Conservation (phyloP, 2,329 filamentous ascomycete species). For the Trichoderma afroharzianum region DNA sequence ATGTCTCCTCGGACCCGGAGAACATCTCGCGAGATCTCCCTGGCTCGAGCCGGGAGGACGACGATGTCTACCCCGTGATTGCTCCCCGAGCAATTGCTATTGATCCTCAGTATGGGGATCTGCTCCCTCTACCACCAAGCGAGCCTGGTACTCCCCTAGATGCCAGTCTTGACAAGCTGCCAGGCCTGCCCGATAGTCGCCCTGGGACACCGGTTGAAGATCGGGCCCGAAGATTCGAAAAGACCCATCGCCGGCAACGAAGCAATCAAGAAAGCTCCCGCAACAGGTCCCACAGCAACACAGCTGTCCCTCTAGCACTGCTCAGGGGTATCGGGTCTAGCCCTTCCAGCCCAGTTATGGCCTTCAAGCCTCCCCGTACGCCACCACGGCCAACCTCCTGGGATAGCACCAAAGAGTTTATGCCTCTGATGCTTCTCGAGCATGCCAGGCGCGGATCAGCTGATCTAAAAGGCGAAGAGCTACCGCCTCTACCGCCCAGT, state of each 20-base stretch:
- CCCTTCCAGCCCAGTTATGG: slow-evolving; percentile 39
- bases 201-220: slow-evolving; percentile 54
- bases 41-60: slow-evolving; percentile 26
- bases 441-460: slow-evolving; percentile 43
- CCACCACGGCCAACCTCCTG: slow-evolving; percentile 55
- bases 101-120: slow-evolving; percentile 62
- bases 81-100: slow-evolving; percentile 57
- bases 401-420: slow-evolving; percentile 66
- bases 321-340: slow-evolving; percentile 47
- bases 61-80: slow-evolving; percentile 56
- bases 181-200: slow-evolving; percentile 57
- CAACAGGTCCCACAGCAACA: slow-evolving; percentile 50
- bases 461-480: slow-evolving; percentile 31
- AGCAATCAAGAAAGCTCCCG: slow-evolving; percentile 40
- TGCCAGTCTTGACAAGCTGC: slow-evolving; percentile 38
- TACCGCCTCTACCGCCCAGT: slow-evolving; percentile 50
- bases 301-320: slow-evolving; percentile 56
- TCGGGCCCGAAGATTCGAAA: slow-evolving; percentile 38
- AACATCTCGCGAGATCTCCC: slow-evolving; percentile 26
- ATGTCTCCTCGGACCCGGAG: slow-evolving; percentile 40
- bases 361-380: slow-evolving; percentile 33
- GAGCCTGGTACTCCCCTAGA: slow-evolving; percentile 48
- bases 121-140: slow-evolving; percentile 62
- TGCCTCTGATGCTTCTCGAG: slow-evolving; percentile 80
- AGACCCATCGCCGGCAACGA: slow-evolving; percentile 45